Base-by-base conservation (phyloP, 2,329 filamentous ascomycete species). In the Immersiporthe knoxdaviesiana region DNA sequence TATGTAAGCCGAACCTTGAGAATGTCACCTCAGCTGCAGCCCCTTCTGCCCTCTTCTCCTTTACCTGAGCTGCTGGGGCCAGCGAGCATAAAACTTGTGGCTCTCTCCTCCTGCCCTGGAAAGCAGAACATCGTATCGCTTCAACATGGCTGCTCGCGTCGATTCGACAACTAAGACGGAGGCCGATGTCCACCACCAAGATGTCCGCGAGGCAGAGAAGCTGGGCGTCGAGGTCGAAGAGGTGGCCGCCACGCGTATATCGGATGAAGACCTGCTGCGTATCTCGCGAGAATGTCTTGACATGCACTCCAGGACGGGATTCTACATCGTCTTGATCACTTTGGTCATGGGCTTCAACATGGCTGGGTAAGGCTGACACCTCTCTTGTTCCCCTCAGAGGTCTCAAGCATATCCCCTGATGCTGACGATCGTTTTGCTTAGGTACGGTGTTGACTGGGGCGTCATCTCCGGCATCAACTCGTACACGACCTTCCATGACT, bases 401-500 rank as follows among this genome's bases (percentile, higher is more conserved):
- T n/a, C 21, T 16, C 2, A 12, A 39, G 37, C 37, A 16, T 5
- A 7, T 37, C 1, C 27, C 30, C 14, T n/a, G 27, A 21, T 1
- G n/a, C 47, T 66, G 64, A 64, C 54, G 14, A 10, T 47, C 21
- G 4, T 30, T 4, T 35, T 35, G n/a, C 37, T 10, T 10, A 71
- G 69, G 11, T 84, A 80, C 70, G 83, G 83, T 70, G 79, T 85
- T 54, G 83, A 84, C 71, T 85, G 83, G 83, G 80, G 80, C 35
- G 82, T 85, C 37, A 84, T 85, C 52, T 75, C 78, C 52, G 80
- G 81, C 52, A 83, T 84, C 70, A 84, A 84, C 68, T 76, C 81
- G 12, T 78, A 79, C 59, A 68, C 77, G 7, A 72, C 76, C 41
- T 84, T 82, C 80, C 82, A 84, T 69, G 71, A 68, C 37, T 84